phyloP scores from a whole-genome alignment of 306 rosid species.

The Potentilla sterilis region DNA sequence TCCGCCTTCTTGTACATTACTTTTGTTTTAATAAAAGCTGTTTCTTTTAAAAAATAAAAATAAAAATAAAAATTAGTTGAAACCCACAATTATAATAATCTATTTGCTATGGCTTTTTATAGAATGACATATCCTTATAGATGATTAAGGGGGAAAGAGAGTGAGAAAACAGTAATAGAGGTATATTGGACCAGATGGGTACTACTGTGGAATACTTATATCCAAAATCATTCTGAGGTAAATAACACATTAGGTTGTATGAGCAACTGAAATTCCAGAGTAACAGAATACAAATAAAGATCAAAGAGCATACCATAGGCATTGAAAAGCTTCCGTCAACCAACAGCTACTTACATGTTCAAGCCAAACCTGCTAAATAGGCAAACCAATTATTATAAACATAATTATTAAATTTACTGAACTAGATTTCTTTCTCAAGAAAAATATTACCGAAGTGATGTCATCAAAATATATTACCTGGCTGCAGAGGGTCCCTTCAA shows the following conservation, averaged over 20 bases:
- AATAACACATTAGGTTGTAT: neutral
- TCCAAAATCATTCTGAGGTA: neutral
- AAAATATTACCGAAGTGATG: slow-evolving; percentile 10
- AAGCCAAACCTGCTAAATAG: slow-evolving; percentile 33
- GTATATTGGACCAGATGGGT: neutral
- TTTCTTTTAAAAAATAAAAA: no score
- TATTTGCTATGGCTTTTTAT: neutral
- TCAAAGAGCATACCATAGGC: slow-evolving; percentile 12
- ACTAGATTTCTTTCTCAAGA: slow-evolving; percentile 8
- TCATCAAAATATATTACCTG: slow-evolving; percentile 35
- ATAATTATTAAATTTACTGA: slow-evolving; percentile 11
- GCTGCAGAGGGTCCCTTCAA: slow-evolving; percentile 19
- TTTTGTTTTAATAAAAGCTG: no score
- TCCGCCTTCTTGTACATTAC: no score
- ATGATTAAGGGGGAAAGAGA: neutral
- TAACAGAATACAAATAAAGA: neutral
- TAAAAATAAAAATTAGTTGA: no score
- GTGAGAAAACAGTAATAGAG: neutral
- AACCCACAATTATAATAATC: no score
- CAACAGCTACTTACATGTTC: slow-evolving; percentile 25
- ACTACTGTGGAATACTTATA: neutral
- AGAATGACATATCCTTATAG: no score
- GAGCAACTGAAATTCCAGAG: neutral
- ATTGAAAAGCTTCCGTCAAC: slow-evolving; percentile 31
- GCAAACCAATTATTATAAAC: slow-evolving; percentile 17